A percentile compares a stretch with the other conserved stretches of the same genome.
Evolutionary conservation across 1,284 basidiomycete species (phyloP).

Genomic region (Cutaneotrichosporon cutaneum): DNA sequence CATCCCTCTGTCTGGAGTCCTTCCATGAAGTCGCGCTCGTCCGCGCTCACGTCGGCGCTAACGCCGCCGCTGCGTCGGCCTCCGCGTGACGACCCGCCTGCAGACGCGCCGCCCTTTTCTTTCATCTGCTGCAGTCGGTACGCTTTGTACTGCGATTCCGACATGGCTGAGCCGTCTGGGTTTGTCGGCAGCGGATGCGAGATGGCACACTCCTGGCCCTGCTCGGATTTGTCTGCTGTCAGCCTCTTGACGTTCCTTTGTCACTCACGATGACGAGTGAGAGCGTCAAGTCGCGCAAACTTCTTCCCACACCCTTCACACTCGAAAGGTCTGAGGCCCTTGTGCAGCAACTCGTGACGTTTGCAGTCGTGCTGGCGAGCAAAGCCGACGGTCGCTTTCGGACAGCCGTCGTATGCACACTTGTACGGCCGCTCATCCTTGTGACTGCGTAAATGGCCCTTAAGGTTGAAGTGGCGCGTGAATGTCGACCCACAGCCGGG

Average conservation of each 20-base stretch:
- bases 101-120: conserved; percentile 19
- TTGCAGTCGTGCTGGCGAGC: conserved; percentile 96
- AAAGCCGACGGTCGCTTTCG: conserved; percentile 69
- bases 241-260: neutral
- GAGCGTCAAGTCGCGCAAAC: conserved; percentile 87
- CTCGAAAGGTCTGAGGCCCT: conserved; percentile 77
- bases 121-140: conserved; percentile 30
- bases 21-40: conserved; percentile 19
- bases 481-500: conserved; percentile 94
- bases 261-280: conserved; percentile 72
- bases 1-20: neutral
- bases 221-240: conserved; percentile 51
- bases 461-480: conserved; percentile 63
- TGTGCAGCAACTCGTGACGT: conserved; percentile 83
- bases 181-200: conserved; percentile 51
- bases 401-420: conserved; percentile 88
- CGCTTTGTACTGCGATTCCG: conserved; percentile 51
- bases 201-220: conserved; percentile 52
- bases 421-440: conserved; percentile 92
- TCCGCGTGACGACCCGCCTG: neutral
- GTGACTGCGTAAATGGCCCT: conserved; percentile 92
- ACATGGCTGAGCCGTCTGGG: conserved; percentile 50
- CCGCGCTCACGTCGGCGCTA: conserved; percentile 25
- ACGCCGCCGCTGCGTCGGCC: conserved; percentile 16
- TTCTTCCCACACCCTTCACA: conserved; percentile 92